Evolutionary conservation across 768 basidiomycete species (phyloP).

Genomic region (Cantharellus anzutake): DNA sequence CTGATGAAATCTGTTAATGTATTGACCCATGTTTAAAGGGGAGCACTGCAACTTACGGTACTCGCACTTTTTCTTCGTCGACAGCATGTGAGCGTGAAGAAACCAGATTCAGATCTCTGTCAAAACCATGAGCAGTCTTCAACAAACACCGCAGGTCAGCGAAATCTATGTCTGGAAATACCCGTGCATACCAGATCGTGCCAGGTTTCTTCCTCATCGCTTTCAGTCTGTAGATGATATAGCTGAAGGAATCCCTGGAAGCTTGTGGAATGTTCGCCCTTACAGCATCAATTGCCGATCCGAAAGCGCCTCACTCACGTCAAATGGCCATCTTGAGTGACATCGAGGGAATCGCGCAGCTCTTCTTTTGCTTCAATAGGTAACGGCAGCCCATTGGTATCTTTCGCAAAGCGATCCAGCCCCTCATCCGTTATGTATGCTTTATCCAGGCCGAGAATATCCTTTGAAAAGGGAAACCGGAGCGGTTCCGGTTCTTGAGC

Average conservation of each 20-base stretch:
- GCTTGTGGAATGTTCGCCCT: conserved; percentile 18
- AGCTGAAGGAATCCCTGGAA: conserved; percentile 69
- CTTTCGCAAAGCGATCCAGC: conserved; percentile 55
- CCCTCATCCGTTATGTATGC: conserved; percentile 30
- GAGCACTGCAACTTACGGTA: not conserved
- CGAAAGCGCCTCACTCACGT: conserved; percentile 28
- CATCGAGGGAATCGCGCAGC: conserved; percentile 54
- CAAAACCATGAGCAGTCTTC: not conserved
- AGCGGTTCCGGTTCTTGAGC: conserved; percentile 7
- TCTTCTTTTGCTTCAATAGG: conserved; percentile 61
- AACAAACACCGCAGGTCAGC: not conserved
- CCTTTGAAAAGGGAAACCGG: not conserved
- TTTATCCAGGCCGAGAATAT: not conserved
- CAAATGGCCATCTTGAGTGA: conserved; percentile 46
- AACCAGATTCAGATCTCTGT: not conserved
- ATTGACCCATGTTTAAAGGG: not conserved
- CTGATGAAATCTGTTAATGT: not conserved
- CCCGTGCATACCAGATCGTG: conserved; percentile 40
- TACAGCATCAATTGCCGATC: not conserved
- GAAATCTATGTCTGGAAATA: not conserved
- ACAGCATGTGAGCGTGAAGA: not conserved
- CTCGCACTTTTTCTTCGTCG: not conserved
- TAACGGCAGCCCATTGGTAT: conserved; percentile 72
- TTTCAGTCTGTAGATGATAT: conserved; percentile 71
- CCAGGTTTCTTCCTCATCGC: conserved; percentile 62